Evolutionary conservation across 129 eudicot genomes (phyloP).

Genomic region (Tanacetum coccineum): DNA sequence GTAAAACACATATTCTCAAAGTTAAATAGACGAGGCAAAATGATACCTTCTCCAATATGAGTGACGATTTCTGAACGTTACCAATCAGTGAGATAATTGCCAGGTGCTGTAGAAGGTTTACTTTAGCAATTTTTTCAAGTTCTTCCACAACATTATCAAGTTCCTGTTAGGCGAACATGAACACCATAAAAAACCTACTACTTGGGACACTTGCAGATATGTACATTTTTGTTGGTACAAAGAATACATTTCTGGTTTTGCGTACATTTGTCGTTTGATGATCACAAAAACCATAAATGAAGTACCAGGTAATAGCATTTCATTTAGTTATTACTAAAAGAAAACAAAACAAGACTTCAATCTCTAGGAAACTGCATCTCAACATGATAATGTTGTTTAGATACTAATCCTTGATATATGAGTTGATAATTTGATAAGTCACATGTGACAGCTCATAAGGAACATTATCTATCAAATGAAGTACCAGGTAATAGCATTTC

Average conservation of each 20-base stretch:
- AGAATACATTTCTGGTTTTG: conserved; percentile 9
- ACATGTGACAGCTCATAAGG: neutral
- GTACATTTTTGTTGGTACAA: neutral
- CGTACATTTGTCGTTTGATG: neutral
- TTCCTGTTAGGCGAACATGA: conserved; percentile 47
- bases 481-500: neutral
- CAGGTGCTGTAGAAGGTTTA: conserved; percentile 75
- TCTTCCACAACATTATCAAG: conserved; percentile 91
- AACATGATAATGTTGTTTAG: neutral
- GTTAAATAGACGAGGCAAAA: neutral
- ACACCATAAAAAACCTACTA: conserved; percentile 1
- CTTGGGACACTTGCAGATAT: conserved; percentile 5
- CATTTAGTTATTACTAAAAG: neutral
- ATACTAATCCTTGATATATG: neutral
- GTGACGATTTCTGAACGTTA: conserved; percentile 92
- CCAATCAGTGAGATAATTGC: conserved; percentile 97
- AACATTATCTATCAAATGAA: neutral
- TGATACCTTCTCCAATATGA: conserved; percentile 82
- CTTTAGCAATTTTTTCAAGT: conserved; percentile 94
- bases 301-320: neutral
- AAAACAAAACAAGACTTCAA: conserved; percentile 7
- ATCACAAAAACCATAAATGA: conserved; percentile 8
- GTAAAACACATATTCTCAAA: neutral
- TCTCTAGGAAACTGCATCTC: neutral
- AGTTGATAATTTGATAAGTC: neutral